Base-by-base conservation (phyloP, 176 grass and related monocot species). In the Pontederia paniculata region DNA sequence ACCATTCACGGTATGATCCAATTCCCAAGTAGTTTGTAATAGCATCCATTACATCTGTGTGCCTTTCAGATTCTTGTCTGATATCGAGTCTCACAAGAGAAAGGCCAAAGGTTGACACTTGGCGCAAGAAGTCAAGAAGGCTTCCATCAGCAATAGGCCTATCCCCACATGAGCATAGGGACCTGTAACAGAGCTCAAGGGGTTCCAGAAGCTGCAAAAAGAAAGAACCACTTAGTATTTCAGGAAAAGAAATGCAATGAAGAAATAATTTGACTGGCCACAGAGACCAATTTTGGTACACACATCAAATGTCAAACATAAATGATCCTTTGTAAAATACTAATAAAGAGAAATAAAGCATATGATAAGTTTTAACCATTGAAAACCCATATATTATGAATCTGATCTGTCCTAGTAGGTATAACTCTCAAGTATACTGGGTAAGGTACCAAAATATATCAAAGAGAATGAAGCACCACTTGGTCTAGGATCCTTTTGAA, bases 51-150 rank as follows among this genome's bases (percentile, higher is more conserved):
- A 84, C 93, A 66, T 98, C 93, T 28, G 77, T 82, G 65, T 98
- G 93, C 64, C 86, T 81, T 25, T 98, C 93, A 74, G 93, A 98
- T 80, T 91, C 93, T 80, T 98, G 93, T 66, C 93, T 86, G 21
- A 98, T 98, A 70, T 98, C 93, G 54, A 98, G 93, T 66, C 83
- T 91, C 41, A 98, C 86, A 66, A 98, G 80, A 66, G 86, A 85
- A 60, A 98, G 80, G 17, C 93, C 83, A 12, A 98, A 98, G 65
- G 93, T 98, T 53, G 86, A 98, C 67, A 98, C 83, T 86, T 91
- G 93, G 69, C 93, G 93, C 80, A 98, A 55, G 77, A 91, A 98
- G 77, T 98, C 86, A 58, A 98, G 93, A 70, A 98, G 93, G 50
- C 80, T 91, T 78, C 93, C 93, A 7, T 98, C 93, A 54, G 93